Conservation (phyloP, 371 early-diverging fungal genomes). For the Lichtheimia hyalospora region DNA sequence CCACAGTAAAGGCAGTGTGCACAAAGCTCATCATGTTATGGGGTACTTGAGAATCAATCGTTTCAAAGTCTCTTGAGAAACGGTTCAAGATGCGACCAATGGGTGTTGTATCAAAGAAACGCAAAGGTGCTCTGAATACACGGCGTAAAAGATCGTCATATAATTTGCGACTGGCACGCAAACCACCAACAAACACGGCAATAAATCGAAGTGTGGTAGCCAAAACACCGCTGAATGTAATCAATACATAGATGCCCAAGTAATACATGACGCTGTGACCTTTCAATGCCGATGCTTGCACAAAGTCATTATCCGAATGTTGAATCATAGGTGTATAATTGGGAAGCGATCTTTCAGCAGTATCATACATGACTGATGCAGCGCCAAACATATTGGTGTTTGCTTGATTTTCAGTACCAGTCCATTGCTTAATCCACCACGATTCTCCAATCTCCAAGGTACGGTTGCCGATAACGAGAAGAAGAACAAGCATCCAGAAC, state of each 20-base stretch:
- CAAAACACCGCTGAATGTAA: constrained; percentile 34
- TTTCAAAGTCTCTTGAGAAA: constrained; percentile 60
- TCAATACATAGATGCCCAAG: constrained; percentile 40
- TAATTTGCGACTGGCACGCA: constrained; percentile 45
- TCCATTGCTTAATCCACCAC: constrained; percentile 63
- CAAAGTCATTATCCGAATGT: neutral
- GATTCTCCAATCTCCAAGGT: constrained; percentile 47
- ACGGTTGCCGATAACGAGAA: constrained; percentile 45
- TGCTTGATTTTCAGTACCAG: constrained; percentile 7
- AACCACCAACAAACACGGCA: constrained; percentile 46
- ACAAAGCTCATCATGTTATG: constrained; percentile 52
- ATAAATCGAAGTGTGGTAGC: constrained; percentile 33
- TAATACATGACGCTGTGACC: constrained; percentile 34
- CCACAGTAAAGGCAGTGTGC: constrained; percentile 48
- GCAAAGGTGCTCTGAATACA: constrained; percentile 64
- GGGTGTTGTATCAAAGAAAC: constrained; percentile 90
- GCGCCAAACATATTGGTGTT: constrained; percentile 2
- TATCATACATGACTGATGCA: constrained; percentile 4
- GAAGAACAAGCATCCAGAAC: constrained; percentile 50
- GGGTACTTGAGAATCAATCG: constrained; percentile 49
- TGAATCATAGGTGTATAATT: neutral
- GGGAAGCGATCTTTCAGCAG: constrained; percentile 9
- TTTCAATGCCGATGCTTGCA: neutral
- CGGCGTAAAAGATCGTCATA: constrained; percentile 52
- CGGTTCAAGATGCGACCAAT: constrained; percentile 86